A percentile compares a stretch with the other conserved stretches of the same genome.
Conservation (phyloP, 2,329 filamentous ascomycete genomes). For the Alternaria ethzedia region DNA sequence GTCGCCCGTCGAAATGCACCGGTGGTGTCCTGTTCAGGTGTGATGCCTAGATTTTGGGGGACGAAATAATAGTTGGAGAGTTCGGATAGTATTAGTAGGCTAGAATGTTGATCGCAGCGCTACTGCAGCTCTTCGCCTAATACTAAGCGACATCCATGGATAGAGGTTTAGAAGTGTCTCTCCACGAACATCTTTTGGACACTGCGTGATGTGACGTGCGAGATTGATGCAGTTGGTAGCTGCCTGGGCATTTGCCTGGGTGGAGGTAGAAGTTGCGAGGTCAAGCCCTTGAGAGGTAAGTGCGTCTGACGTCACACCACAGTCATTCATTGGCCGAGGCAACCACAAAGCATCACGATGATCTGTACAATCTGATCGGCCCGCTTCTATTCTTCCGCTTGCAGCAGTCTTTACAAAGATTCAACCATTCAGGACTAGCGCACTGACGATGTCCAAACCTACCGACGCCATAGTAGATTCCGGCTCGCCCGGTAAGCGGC, state of each 20-base stretch:
- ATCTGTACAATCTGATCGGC: background rate
- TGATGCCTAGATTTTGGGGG: background rate
- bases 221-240: background rate
- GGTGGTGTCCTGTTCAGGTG: background rate
- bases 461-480: background rate
- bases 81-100: background rate
- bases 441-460: constrained; percentile 13
- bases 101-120: background rate
- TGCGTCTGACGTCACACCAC: constrained; percentile 12
- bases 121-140: background rate
- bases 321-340: constrained; percentile 7
- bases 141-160: background rate
- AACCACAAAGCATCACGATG: constrained; percentile 1
- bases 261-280: background rate
- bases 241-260: background rate
- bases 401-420: constrained; percentile 6
- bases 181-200: too few relatives aligned
- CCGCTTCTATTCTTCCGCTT: constrained; percentile 1
- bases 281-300: background rate
- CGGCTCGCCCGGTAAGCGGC: constrained; percentile 10
- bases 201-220: too few relatives aligned
- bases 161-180: too few relatives aligned
- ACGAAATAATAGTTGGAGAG: background rate
- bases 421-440: constrained; percentile 9
- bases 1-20: background rate